Conservation (phyloP, 257 asterid genomes). For the Parsonsia alboflavescens region DNA sequence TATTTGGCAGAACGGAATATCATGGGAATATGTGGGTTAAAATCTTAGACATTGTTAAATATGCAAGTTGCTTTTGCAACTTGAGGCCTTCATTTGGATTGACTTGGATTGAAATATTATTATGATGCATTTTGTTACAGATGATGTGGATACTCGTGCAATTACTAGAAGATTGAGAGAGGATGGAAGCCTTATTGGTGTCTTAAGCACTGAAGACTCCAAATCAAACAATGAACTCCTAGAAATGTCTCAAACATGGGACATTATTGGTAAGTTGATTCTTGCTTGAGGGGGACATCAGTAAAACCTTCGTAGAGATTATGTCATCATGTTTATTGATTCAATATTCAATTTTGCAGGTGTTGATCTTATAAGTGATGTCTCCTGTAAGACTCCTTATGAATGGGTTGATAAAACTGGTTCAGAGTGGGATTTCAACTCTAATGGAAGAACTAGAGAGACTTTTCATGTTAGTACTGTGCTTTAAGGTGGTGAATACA, state of each 20-base stretch:
- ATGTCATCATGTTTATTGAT: slow-evolving; percentile 5
- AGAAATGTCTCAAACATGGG: slow-evolving; percentile 67
- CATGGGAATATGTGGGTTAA: slow-evolving; percentile 86
- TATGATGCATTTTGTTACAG: slow-evolving; percentile 36
- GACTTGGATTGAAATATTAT: slow-evolving; percentile 17
- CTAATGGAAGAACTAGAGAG: slow-evolving; percentile 35
- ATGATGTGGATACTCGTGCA: slow-evolving; percentile 97
- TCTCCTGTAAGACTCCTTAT: slow-evolving; percentile 76
- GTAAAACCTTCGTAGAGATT: background rate
- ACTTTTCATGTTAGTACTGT: slow-evolving; percentile 46
- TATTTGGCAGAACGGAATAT: slow-evolving; percentile 84
- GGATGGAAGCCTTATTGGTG: slow-evolving; percentile 97
- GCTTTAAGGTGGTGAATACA: background rate
- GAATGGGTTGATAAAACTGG: slow-evolving; percentile 67
- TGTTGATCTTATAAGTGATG: slow-evolving; percentile 83
- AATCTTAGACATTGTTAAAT: slow-evolving; percentile 10
- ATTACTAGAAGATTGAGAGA: slow-evolving; percentile 75
- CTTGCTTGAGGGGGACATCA: background rate
- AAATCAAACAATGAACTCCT: slow-evolving; percentile 79
- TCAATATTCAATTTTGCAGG: slow-evolving; percentile 44
- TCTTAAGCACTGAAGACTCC: slow-evolving; percentile 73
- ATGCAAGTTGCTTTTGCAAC: slow-evolving; percentile 11
- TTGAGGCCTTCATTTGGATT: slow-evolving; percentile 5
- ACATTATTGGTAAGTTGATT: slow-evolving; percentile 64
- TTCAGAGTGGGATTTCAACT: slow-evolving; percentile 77